These are phyloP conservation scores for Leccinum imitatum DNA, from an alignment of 768 basidiomycete species.

Conservation along the genomic window DNA sequence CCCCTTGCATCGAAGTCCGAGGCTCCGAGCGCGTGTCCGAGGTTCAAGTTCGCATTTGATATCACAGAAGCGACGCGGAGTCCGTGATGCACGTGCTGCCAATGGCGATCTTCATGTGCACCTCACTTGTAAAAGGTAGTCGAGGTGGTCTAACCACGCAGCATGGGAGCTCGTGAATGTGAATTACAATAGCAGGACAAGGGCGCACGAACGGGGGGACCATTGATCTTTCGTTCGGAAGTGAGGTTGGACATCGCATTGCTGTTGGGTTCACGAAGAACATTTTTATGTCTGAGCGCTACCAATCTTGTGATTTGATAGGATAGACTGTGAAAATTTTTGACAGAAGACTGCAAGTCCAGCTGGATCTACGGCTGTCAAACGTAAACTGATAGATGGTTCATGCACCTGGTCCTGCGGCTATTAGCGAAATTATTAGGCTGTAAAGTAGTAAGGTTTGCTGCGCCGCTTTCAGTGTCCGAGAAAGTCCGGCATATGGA, in stretches of 20 bases:
- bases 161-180: not conserved
- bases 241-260: not conserved
- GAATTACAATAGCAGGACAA: not conserved
- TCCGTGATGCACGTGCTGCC: not conserved
- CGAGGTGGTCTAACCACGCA: not conserved
- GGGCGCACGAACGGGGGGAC: not conserved
- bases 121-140: not conserved
- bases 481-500: not conserved
- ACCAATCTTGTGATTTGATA: not conserved
- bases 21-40: not conserved
- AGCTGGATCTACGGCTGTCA: not conserved
- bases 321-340: not conserved
- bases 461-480: not conserved
- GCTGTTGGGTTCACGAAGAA: too few relatives aligned
- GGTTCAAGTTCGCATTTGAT: not conserved
- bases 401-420: not conserved
- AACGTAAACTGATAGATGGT: not conserved
- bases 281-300: not conserved
- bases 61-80: not conserved
- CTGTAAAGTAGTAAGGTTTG: not conserved
- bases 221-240: not conserved
- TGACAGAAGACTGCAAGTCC: not conserved
- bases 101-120: not conserved
- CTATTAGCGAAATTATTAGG: not conserved
- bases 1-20: conserved; percentile 9